Percentiles rank a stretch among this genome's conserved stretches.
Conservation (phyloP, 1,284 basidiomycete genomes). For the Afroboletus lepidellus region DNA sequence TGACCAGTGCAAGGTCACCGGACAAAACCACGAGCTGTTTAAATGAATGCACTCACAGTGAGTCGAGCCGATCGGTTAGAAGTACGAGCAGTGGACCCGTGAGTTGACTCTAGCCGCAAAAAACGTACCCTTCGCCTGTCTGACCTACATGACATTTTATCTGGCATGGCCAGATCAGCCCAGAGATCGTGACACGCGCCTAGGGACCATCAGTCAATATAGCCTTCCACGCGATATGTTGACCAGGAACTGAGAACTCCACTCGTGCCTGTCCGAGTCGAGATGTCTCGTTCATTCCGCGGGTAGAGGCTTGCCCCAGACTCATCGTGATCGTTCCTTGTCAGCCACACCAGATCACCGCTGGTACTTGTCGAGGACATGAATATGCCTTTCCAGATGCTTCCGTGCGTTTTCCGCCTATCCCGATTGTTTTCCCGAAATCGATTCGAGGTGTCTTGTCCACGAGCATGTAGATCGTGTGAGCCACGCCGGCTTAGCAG, state of each 20-base stretch:
- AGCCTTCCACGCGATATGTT: neutral
- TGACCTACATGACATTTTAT: neutral
- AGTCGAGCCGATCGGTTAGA: too few species aligned
- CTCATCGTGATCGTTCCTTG: neutral
- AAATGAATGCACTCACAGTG: too few species aligned
- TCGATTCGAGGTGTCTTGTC: neutral
- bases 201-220: neutral
- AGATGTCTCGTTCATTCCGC: neutral
- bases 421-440: neutral
- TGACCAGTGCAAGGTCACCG: too few species aligned
- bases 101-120: too few species aligned
- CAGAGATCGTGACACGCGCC: neutral
- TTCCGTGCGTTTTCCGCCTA: neutral
- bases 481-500: too few species aligned
- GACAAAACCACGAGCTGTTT: too few species aligned
- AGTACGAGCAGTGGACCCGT: too few species aligned
- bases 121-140: neutral
- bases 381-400: neutral
- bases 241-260: neutral
- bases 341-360: neutral
- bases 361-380: neutral
- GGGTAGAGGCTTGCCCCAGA: neutral
- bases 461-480: neutral
- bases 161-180: neutral
- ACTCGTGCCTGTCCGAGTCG: too few species aligned